Evolutionary conservation across 1,284 basidiomycete species (phyloP).

Genomic region (Moesziomyces sp.): DNA sequence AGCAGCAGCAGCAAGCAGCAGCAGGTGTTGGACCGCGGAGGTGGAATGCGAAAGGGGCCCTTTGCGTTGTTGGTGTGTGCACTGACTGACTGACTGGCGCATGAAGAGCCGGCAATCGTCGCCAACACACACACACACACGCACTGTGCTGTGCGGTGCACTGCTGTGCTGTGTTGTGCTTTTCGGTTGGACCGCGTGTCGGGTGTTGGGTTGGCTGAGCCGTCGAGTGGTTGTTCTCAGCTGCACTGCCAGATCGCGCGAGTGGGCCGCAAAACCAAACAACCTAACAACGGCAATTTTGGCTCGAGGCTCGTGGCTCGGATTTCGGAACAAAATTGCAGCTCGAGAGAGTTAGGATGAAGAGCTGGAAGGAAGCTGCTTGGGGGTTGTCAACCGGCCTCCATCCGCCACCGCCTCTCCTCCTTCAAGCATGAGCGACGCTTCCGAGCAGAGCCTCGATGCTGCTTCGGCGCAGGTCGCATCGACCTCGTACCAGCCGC

Average conservation of each 20-base stretch:
- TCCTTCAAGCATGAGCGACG: conserved; percentile 24
- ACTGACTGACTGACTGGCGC: neutral
- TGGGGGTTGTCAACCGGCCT: neutral
- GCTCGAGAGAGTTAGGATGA: too few species aligned
- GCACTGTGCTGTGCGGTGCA: too few species aligned
- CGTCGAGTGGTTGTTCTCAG: neutral
- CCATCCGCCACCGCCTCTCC: conserved; percentile 3
- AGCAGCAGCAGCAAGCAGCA: neutral
- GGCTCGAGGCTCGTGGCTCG: neutral
- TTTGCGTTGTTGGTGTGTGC: conserved; percentile 5
- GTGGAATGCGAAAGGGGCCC: conserved; percentile 9
- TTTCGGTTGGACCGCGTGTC: neutral
- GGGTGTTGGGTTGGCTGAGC: neutral
- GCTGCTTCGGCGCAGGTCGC: conserved; percentile 17
- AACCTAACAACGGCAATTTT: neutral
- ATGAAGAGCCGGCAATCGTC: conserved; percentile 2
- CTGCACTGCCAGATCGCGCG: neutral
- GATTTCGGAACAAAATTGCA: conserved; percentile 10
- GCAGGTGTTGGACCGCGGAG: conserved; percentile 11
- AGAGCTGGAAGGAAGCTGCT: neutral
- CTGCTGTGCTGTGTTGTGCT: neutral
- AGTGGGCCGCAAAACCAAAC: neutral
- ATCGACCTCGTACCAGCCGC: conserved; percentile 49
- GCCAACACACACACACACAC: neutral
- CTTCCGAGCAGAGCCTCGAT: conserved; percentile 1